Evolutionary conservation across 164 flowering plant species (phyloP).

Genomic region (Piper betle): DNA sequence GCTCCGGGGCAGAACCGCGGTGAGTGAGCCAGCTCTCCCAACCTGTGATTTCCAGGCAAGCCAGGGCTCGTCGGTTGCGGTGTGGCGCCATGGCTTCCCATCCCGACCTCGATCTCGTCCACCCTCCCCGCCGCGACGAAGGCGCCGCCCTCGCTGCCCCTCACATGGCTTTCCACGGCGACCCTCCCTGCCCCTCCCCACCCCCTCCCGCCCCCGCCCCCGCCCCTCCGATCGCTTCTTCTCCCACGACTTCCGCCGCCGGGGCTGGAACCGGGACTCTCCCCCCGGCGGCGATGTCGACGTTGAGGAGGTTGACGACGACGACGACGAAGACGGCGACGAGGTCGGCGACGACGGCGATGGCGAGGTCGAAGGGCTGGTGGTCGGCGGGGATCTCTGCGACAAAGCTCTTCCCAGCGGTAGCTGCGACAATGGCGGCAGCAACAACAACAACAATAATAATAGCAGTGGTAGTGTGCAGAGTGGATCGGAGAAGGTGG

Average conservation of each 20-base stretch:
- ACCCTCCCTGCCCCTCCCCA: constrained; percentile 21
- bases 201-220: constrained; percentile 9
- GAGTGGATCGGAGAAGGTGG: constrained; percentile 24
- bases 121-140: not conserved
- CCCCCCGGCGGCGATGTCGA: constrained; percentile 11
- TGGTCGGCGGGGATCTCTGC: constrained; percentile 9
- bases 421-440: constrained; percentile 17
- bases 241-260: constrained; percentile 31
- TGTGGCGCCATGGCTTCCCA: not conserved
- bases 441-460: constrained; percentile 13
- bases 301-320: constrained; percentile 35
- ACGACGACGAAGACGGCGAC: constrained; percentile 38
- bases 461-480: constrained; percentile 18
- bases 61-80: too few species aligned
- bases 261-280: constrained; percentile 12
- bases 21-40: too few species aligned
- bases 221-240: constrained; percentile 38
- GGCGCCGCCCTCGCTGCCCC: constrained; percentile 1
- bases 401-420: constrained; percentile 15
- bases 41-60: too few species aligned
- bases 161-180: constrained; percentile 48
- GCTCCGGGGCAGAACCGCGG: too few species aligned
- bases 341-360: constrained; percentile 39
- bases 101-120: not conserved
- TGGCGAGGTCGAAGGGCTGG: constrained; percentile 25